Base-by-base conservation (phyloP, 768 basidiomycete species). In the Pisolithus orientalis region DNA sequence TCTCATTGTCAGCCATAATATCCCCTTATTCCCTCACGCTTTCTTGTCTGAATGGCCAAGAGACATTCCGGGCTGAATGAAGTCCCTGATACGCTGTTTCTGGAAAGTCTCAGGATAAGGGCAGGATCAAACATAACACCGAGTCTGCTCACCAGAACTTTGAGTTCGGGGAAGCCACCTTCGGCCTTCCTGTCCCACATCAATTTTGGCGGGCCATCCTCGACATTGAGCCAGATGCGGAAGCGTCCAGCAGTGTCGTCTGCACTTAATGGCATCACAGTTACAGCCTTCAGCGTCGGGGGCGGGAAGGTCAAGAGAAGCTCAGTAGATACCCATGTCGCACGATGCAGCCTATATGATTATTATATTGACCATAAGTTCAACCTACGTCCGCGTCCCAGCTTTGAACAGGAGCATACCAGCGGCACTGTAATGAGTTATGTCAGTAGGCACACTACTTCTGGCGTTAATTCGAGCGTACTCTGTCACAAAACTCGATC, bases 401-500 rank as follows among this genome's bases (percentile, higher is more conserved):
- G 16, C 9, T 9, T 6, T 39, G 14, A 42, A 46, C 27, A 29
- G 21, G 49, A n/a, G 53, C 79, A 64, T 64, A 90, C 90, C 90
- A 94, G 67, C 87, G 85, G 67, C 91, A 92, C 86, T 90, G 55
- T 37, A 4, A 17, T 17, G 17, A 6, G 42, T 55, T 47, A 27
- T 42, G 44, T 16, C 34, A 49, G 44, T 16, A 39, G 49, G 32
- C 39, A 25, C 46, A 48, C 21, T 24, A 42, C 25, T 40, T 8
- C 31, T 57, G 6, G 32, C 24, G 34, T 50, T 11, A 32, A 50
- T 51, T 47, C 47, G 48, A 14, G 11, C 87, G 63, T 64, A 92
- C 90, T 72, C 91, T 75, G 66, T 94, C 90, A 67, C 94, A 97
- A 64, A 92, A 97, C 67, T 97, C 94, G 56, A 97, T 88, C 6